Conservation (phyloP, 1,139 yeast genomes). For the Diutina neorugosa region DNA sequence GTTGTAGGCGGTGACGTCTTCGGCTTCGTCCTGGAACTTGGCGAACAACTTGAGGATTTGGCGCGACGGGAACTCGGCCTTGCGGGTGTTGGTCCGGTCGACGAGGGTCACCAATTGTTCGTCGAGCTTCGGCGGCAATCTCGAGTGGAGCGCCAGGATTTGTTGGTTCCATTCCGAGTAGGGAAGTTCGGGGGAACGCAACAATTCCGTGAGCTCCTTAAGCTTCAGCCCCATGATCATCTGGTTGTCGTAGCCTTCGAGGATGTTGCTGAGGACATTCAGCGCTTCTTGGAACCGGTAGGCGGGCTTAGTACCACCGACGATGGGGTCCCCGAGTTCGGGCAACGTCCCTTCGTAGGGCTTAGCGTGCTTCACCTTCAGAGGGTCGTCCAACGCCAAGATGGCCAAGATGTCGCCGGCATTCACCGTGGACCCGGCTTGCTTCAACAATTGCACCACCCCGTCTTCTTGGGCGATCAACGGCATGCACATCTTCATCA, state of each 20-base stretch:
- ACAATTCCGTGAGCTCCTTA: constrained; percentile 54
- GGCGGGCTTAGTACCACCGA: constrained; percentile 75
- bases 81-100: constrained; percentile 55
- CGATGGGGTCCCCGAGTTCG: constrained; percentile 68
- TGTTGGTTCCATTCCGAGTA: constrained; percentile 85
- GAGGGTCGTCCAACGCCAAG: constrained; percentile 88
- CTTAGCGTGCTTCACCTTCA: constrained; percentile 91
- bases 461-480: constrained; percentile 89
- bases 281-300: constrained; percentile 55
- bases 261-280: constrained; percentile 58
- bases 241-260: constrained; percentile 90
- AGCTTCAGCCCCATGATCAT: constrained; percentile 81
- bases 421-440: constrained; percentile 93
- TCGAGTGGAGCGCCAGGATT: constrained; percentile 82
- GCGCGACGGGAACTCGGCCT: constrained; percentile 88
- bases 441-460: constrained; percentile 81
- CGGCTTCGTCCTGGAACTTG: constrained; percentile 40
- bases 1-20: constrained; percentile 29
- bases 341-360: constrained; percentile 95
- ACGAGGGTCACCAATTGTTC: constrained; percentile 51
- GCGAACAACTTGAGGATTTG: constrained; percentile 53
- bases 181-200: constrained; percentile 76
- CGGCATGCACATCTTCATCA: constrained; percentile 97
- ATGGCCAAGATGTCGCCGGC: constrained; percentile 98
- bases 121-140: constrained; percentile 73